phyloP scores from a whole-genome alignment of 139 green algal species.

The Auxenochlorella protothecoides region DNA sequence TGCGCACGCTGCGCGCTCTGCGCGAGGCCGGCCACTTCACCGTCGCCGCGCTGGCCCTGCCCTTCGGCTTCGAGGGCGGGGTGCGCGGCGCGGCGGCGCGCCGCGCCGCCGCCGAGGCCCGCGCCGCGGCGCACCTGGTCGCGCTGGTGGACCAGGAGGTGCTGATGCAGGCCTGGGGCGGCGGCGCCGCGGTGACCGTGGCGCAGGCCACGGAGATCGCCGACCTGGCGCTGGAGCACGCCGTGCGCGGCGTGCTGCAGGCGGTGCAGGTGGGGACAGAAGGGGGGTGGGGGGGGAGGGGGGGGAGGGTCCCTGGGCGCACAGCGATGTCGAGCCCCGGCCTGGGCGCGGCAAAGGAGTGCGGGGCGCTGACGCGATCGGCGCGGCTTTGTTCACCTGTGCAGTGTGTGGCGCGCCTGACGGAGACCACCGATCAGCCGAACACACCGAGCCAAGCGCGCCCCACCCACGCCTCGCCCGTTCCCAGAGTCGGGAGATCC shows the following conservation, averaged over 20 bases:
- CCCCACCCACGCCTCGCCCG: too few species aligned
- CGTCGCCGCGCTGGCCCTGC: constrained; percentile 47
- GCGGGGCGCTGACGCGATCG: too few species aligned
- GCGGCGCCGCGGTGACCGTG: constrained; percentile 50
- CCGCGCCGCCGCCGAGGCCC: constrained; percentile 28
- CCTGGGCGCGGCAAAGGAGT: too few species aligned
- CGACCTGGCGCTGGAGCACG: constrained; percentile 70
- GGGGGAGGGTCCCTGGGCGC: too few species aligned
- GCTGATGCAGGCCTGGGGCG: constrained; percentile 20
- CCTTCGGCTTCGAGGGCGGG: constrained; percentile 66
- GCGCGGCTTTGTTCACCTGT: too few species aligned
- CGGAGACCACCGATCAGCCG: too few species aligned
- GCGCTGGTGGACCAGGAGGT: constrained; percentile 40
- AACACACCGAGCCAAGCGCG: too few species aligned
- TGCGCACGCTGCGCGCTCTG: constrained; percentile 51
- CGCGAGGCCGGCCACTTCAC: constrained; percentile 62
- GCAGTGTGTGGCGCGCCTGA: too few species aligned
- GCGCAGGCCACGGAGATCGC: constrained; percentile 59
- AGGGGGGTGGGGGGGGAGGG: too few species aligned
- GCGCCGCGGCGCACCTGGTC: constrained; percentile 43
- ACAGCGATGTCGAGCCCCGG: too few species aligned
- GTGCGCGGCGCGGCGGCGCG: constrained; percentile 48
- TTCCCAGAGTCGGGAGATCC: constrained; percentile 42
- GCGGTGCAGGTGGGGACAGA: constrained; percentile 33
- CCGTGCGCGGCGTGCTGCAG: constrained; percentile 51